phyloP scores from a whole-genome alignment of 176 grass and related monocot species.

The Lolium perenne region DNA sequence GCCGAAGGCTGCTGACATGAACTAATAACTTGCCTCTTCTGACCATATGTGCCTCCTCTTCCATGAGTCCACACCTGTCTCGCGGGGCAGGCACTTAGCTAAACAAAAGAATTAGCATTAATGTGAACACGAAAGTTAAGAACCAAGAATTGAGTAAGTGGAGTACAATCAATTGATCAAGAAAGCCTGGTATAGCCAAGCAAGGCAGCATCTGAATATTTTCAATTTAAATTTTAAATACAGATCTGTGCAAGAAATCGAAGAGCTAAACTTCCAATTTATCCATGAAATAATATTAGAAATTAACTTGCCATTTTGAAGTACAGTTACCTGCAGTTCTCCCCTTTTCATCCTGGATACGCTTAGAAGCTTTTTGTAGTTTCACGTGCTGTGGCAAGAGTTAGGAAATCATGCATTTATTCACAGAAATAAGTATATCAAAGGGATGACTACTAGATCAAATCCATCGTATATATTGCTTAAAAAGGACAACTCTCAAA shows the following conservation, averaged over 20 bases:
- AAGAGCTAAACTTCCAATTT: background rate
- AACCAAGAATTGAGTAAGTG: background rate
- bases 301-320: background rate
- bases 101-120: background rate
- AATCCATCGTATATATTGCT: background rate
- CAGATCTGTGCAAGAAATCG: background rate
- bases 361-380: constrained; percentile 14
- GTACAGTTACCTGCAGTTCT: constrained; percentile 21
- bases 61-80: background rate
- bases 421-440: background rate
- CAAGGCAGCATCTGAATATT: background rate
- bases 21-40: constrained; percentile 44
- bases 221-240: background rate
- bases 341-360: background rate
- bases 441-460: background rate
- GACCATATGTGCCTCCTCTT: constrained; percentile 39
- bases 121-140: constrained; percentile 6
- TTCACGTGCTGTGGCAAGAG: background rate
- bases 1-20: background rate
- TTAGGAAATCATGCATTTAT: background rate
- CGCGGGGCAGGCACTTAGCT: background rate
- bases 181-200: background rate
- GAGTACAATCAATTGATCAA: background rate
- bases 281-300: background rate
- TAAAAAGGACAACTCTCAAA: background rate